These are phyloP conservation scores for Eucalyptus lansdowneana DNA, from an alignment of 345 rosid species.

Conservation along the genomic window DNA sequence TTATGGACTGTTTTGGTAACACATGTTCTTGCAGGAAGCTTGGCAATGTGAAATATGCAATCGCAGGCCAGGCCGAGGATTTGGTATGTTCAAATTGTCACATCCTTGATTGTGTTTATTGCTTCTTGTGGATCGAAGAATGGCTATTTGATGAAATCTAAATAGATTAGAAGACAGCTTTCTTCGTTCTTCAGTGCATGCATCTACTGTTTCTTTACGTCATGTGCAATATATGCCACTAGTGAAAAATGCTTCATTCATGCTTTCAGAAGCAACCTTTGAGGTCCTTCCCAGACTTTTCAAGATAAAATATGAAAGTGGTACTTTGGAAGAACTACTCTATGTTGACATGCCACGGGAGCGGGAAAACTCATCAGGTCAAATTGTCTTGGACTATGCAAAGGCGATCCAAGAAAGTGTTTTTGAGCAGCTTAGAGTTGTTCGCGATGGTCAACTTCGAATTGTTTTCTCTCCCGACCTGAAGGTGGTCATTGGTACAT, in stretches of 20 bases:
- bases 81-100: conserved; percentile 41
- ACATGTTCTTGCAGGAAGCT: conserved; percentile 54
- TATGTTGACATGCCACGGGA: conserved; percentile 28
- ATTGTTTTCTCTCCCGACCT: conserved; percentile 20
- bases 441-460: conserved; percentile 33
- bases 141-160: background rate
- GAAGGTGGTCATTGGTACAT: conserved; percentile 10
- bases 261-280: conserved; percentile 20
- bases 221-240: background rate
- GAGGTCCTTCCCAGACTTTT: conserved; percentile 35
- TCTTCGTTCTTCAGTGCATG: background rate
- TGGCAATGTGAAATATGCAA: conserved; percentile 99
- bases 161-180: background rate
- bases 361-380: conserved; percentile 9
- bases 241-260: background rate
- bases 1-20: background rate
- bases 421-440: conserved; percentile 29
- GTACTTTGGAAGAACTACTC: conserved; percentile 26
- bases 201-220: background rate
- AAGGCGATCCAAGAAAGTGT: conserved; percentile 38
- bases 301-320: conserved; percentile 31
- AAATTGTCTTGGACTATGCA: conserved; percentile 28
- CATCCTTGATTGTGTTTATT: background rate
- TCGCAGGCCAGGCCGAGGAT: conserved; percentile 97
- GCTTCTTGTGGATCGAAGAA: background rate